These are phyloP conservation scores for Suhomyces pyralidae DNA, from an alignment of 805 yeast species.

Conservation along the genomic window DNA sequence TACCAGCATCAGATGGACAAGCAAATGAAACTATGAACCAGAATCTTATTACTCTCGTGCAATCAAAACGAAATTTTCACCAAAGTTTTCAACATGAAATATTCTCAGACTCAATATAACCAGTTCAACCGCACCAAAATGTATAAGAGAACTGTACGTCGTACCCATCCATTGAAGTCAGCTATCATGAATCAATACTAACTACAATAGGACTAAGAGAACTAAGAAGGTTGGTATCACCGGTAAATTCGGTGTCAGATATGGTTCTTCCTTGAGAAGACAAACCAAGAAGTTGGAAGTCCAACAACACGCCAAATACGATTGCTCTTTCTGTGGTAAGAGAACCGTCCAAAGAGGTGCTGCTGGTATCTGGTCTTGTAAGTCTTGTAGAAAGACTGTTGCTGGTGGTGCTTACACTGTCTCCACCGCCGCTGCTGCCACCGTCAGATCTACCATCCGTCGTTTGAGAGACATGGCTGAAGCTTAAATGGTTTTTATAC, in stretches of 20 bases:
- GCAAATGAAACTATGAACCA: neutral
- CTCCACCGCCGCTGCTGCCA: slow-evolving; percentile 99
- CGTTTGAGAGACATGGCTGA: slow-evolving; percentile 99
- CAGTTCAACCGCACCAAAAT: neutral
- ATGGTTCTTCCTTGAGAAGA: slow-evolving; percentile 99
- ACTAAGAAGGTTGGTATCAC: slow-evolving; percentile 99
- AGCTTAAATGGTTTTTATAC: slow-evolving; percentile 61
- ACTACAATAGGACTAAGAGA: slow-evolving; percentile 90
- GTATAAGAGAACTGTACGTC: neutral
- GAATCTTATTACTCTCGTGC: neutral
- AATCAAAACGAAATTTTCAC: neutral
- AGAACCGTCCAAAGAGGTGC: slow-evolving; percentile 96
- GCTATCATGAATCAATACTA: slow-evolving; percentile 28
- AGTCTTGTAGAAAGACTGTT: slow-evolving; percentile 90
- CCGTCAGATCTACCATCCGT: slow-evolving; percentile 99
- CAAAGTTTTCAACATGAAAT: neutral
- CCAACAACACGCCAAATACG: slow-evolving; percentile 98
- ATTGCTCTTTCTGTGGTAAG: slow-evolving; percentile 99
- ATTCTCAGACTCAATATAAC: neutral
- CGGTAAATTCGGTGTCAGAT: slow-evolving; percentile 99
- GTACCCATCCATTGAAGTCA: neutral
- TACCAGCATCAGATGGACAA: neutral
- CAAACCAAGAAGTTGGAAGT: slow-evolving; percentile 99
- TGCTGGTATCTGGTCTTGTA: slow-evolving; percentile 98
- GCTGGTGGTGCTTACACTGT: slow-evolving; percentile 99